Evolutionary conservation across 176 grass and related monocot species (phyloP).

Genomic region (Oryza nivara): DNA sequence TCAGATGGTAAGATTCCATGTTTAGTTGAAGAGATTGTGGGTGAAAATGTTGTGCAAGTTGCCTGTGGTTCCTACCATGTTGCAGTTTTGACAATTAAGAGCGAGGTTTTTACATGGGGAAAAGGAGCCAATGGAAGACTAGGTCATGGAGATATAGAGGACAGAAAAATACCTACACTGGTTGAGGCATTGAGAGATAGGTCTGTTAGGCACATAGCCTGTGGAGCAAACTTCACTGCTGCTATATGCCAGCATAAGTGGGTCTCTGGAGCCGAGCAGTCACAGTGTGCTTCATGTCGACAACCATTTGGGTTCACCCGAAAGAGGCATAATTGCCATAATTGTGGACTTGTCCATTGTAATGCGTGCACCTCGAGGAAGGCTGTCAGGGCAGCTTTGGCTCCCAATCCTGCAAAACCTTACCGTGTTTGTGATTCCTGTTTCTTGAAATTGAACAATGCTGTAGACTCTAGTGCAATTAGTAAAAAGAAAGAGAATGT

Average conservation of each 20-base stretch:
- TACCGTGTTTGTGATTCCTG: constrained; percentile 97
- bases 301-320: constrained; percentile 95
- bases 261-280: constrained; percentile 77
- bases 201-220: constrained; percentile 76
- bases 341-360: constrained; percentile 91
- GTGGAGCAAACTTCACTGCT: constrained; percentile 90
- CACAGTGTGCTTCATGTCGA: constrained; percentile 75
- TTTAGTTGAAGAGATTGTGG: constrained; percentile 74
- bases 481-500: constrained; percentile 69
- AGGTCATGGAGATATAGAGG: constrained; percentile 92
- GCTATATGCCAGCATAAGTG: constrained; percentile 92
- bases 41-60: constrained; percentile 76
- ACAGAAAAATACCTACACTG: constrained; percentile 81
- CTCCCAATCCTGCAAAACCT: constrained; percentile 88
- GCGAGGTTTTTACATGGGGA: constrained; percentile 98
- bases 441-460: constrained; percentile 85
- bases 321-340: constrained; percentile 94
- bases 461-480: constrained; percentile 49
- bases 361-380: constrained; percentile 80
- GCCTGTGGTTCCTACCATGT: constrained; percentile 97
- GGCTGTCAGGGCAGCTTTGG: constrained; percentile 69
- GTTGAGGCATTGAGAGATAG: constrained; percentile 90
- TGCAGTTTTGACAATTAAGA: constrained; percentile 78
- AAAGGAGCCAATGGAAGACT: constrained; percentile 94
- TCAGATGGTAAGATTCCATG: constrained; percentile 89